Evolutionary conservation across 1,139 yeast species (phyloP), one percentile per base, ranked within the genome.

Genomic region (Candida mesenterica): DNA sequence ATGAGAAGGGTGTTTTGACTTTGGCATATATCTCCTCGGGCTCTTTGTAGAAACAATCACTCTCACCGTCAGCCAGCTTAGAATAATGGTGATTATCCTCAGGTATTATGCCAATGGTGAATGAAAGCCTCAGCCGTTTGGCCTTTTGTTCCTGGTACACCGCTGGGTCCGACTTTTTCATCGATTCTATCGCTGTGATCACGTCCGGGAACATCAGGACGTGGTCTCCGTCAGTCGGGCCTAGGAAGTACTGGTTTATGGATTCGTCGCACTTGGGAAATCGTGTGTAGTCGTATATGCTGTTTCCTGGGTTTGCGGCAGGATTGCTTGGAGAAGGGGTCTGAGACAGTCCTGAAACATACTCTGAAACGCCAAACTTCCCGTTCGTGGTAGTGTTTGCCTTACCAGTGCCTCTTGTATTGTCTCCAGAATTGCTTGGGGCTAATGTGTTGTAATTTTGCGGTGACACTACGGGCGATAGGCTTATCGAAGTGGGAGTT

Each of bases 21-120:
- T 77, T 72, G 14, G 82, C 80, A 59, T 90, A 90, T 13, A 90
- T 85, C 43, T 86, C 94, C 46, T 80, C 83, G 0, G 95, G 89
- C 43, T 83, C 86, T 44, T 72, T 71, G 56, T 69, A 82, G 28
- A 65, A 41, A 4, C 29, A 31, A 12, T 46, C 49, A 22, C 32
- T 39, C 18, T 48, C 46, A 6, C 49, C 36, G n/a, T 57, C 57
- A 7, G 47, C 46, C 2, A 53, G 48, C 22, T 53, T 45, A 3
- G 56, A 44, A 31, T 58, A 60, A 22, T 36, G 37, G 12, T 53
- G 45, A 31, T 58, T 57, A 27, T 63, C 68, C 27, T 72, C 75
- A 2, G 72, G 68, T 9, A 65, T 45, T 3, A 68, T 62, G 0
- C 83, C 81, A 24, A 80, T 67, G 4, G 80, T 62, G 49, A 79